Evolutionary conservation across 2,329 filamentous ascomycete genomes (phyloP).

Genomic region (Penicillium corylophilum): DNA sequence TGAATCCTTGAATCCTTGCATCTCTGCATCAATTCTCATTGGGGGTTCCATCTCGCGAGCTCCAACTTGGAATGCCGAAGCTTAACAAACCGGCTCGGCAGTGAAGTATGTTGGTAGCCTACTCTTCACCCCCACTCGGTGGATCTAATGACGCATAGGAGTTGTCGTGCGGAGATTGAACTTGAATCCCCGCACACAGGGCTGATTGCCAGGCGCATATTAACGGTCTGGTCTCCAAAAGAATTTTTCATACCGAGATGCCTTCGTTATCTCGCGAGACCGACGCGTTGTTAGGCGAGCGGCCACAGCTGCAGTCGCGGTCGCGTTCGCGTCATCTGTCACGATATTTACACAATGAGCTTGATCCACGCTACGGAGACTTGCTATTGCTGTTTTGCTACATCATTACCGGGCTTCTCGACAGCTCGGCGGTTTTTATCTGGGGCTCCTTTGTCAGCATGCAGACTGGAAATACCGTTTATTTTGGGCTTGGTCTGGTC

Average conservation of each 20-base stretch:
- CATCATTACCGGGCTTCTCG: constrained; percentile 72
- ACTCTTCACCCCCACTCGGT: not conserved
- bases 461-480: constrained; percentile 84
- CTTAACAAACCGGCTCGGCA: not conserved
- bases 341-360: constrained; percentile 36
- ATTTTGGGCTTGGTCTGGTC: constrained; percentile 69
- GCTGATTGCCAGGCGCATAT: not conserved
- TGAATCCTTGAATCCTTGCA: not conserved
- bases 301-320: not conserved
- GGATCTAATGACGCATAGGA: not conserved
- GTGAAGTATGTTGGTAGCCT: not conserved
- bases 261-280: constrained; percentile 10
- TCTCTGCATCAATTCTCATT: not conserved
- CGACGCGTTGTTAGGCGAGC: constrained; percentile 11
- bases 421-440: constrained; percentile 72
- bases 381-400: constrained; percentile 70
- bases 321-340: not conserved
- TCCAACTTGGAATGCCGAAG: not conserved
- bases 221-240: not conserved
- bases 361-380: constrained; percentile 65
- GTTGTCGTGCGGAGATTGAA: not conserved
- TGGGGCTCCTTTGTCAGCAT: constrained; percentile 82
- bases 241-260: not conserved
- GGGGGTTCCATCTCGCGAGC: not conserved
- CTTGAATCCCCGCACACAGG: not conserved